Evolutionary conservation across 2,329 filamentous ascomycete genomes (phyloP).

Genomic region (Paecilomyces variotii): DNA sequence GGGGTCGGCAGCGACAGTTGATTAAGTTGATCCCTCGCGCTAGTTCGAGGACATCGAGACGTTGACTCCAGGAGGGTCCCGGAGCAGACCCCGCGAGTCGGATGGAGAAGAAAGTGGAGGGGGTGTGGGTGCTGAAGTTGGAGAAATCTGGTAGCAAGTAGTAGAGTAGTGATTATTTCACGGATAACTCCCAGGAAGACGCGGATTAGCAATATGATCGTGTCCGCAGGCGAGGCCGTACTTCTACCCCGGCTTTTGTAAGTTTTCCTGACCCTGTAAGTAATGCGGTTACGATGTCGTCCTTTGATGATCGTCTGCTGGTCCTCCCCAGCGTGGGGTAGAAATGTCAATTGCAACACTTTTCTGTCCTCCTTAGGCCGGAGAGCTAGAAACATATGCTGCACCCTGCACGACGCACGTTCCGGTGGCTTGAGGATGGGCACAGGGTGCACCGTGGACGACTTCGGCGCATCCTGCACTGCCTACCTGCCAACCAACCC

Average conservation of each 20-base stretch:
- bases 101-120: not conserved
- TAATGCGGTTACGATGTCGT: not conserved
- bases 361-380: too few species aligned
- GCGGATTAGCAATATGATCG: not conserved
- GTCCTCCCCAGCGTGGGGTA: not conserved
- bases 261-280: not conserved
- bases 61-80: not conserved
- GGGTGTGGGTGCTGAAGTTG: not conserved
- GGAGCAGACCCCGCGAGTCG: not conserved
- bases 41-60: not conserved
- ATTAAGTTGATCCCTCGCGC: too few species aligned
- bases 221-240: not conserved
- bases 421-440: not conserved
- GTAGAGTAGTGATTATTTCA: not conserved
- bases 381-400: not conserved
- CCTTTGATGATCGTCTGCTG: not conserved
- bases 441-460: not conserved
- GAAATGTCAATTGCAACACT: too few species aligned
- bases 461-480: not conserved
- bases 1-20: slow-evolving; percentile 7
- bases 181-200: not conserved
- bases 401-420: not conserved
- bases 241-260: not conserved
- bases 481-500: not conserved
- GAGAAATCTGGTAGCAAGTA: not conserved